These are phyloP conservation scores for Candida odintsovae DNA, from an alignment of 805 yeast genomes.

Conservation along the genomic window DNA sequence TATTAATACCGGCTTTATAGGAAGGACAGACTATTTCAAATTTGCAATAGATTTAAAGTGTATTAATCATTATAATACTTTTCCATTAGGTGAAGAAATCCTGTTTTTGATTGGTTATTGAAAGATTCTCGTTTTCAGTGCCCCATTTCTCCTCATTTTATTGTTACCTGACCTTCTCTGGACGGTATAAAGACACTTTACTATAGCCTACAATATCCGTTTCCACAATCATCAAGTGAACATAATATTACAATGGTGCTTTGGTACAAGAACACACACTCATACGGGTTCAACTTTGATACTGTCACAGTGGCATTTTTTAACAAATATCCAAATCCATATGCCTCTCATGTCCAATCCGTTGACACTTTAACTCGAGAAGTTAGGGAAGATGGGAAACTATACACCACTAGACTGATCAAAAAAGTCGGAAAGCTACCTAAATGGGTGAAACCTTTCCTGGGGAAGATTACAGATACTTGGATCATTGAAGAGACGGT, in stretches of 20 bases:
- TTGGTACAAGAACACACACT: constrained; percentile 48
- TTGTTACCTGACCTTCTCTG: too few species aligned
- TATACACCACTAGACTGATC: constrained; percentile 68
- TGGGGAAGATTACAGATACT: constrained; percentile 63
- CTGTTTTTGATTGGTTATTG: too few species aligned
- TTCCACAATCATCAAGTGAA: too few species aligned
- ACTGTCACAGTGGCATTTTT: constrained; percentile 75
- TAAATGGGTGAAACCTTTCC: constrained; percentile 65
- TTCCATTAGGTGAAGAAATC: too few species aligned
- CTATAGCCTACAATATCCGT: too few species aligned
- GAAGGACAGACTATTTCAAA: too few species aligned
- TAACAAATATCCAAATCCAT: constrained; percentile 71
- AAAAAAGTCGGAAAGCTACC: constrained; percentile 80
- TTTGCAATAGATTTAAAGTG: too few species aligned
- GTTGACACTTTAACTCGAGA: constrained; percentile 66
- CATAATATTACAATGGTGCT: constrained; percentile 48
- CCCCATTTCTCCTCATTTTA: too few species aligned
- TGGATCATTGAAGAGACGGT: constrained; percentile 80
- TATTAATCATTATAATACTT: too few species aligned
- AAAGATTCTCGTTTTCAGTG: too few species aligned
- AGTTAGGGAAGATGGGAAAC: constrained; percentile 55
- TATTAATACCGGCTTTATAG: too few species aligned
- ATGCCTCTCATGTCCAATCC: constrained; percentile 76
- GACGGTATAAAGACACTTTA: too few species aligned
- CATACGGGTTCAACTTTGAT: constrained; percentile 58